Conservation (phyloP, 1,284 basidiomycete species). For the Rugosomyces carneus region DNA sequence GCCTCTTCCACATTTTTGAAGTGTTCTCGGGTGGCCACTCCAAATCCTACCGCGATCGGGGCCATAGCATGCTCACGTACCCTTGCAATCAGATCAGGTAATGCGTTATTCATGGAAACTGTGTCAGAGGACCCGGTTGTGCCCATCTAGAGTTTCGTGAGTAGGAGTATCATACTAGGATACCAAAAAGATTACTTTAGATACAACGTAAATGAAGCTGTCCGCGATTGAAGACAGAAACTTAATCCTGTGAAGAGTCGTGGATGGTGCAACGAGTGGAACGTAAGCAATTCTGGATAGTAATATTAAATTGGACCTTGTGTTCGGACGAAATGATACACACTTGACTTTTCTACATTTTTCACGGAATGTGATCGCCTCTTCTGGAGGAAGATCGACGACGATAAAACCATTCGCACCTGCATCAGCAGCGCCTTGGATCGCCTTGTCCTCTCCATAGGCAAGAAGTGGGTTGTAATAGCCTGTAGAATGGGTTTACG, state of each 20-base stretch:
- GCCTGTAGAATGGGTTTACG: conserved; percentile 42
- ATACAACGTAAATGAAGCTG: conserved; percentile 96
- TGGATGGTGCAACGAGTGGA: conserved; percentile 93
- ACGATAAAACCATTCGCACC: conserved; percentile 98
- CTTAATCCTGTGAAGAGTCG: conserved; percentile 80
- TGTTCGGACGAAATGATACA: conserved; percentile 23
- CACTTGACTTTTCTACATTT: conserved; percentile 81
- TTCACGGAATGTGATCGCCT: conserved; percentile 85
- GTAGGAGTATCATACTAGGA: not conserved
- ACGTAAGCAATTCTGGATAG: conserved; percentile 86
- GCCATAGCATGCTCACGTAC: conserved; percentile 69
- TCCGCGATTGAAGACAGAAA: conserved; percentile 93
- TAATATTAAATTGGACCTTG: not conserved
- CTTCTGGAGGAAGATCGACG: conserved; percentile 96
- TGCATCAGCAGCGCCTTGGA: conserved; percentile 78
- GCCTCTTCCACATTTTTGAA: conserved; percentile 81
- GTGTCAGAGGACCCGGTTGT: conserved; percentile 88
- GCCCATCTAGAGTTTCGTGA: conserved; percentile 69
- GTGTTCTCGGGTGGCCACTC: conserved; percentile 89
- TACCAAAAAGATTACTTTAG: conserved; percentile 57
- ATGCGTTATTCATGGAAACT: conserved; percentile 65
- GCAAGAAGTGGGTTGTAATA: conserved; percentile 96
- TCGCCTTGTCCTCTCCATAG: conserved; percentile 92
- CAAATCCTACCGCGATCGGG: conserved; percentile 95
- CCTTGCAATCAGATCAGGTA: conserved; percentile 75